Conservation (phyloP, 1,284 basidiomycete species). For the Amylostereum areolatum region DNA sequence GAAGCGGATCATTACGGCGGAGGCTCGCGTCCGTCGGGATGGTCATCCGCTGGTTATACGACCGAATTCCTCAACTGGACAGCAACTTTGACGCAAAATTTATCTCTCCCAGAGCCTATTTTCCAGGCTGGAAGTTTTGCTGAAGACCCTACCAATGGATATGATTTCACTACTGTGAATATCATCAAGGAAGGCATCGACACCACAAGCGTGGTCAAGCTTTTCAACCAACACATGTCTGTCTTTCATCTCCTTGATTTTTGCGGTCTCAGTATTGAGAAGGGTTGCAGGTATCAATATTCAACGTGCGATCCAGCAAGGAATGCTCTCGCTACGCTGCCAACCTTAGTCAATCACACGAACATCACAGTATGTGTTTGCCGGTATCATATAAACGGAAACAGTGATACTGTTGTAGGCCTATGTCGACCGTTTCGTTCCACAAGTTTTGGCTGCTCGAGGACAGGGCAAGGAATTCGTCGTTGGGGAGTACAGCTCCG, state of each 20-base stretch:
- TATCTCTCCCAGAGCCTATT: constrained; percentile 21
- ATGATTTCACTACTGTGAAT: constrained; percentile 25
- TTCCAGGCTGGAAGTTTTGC: constrained; percentile 28
- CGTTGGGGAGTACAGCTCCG: constrained; percentile 29
- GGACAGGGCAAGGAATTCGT: constrained; percentile 25
- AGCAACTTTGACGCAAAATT: constrained; percentile 18
- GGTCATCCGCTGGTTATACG: constrained; percentile 25
- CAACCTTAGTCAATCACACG: constrained; percentile 26
- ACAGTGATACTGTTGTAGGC: constrained; percentile 10
- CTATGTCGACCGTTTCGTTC: constrained; percentile 30
- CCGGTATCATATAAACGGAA: neutral
- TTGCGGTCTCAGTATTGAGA: neutral
- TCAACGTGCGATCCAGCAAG: constrained; percentile 30
- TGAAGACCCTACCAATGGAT: constrained; percentile 23
- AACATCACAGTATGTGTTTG: constrained; percentile 24
- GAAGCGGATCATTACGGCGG: constrained; percentile 30
- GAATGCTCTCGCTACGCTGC: constrained; percentile 27
- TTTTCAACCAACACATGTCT: constrained; percentile 29
- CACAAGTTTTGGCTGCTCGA: constrained; percentile 28
- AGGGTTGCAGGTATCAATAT: constrained; percentile 26
- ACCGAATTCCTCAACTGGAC: constrained; percentile 29
- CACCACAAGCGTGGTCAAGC: constrained; percentile 21
- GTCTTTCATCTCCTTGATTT: constrained; percentile 5
- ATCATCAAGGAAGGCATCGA: constrained; percentile 26
- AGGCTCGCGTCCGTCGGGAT: constrained; percentile 20